Conservation (phyloP, 441 rosid genomes). For the Capsella rubella region DNA sequence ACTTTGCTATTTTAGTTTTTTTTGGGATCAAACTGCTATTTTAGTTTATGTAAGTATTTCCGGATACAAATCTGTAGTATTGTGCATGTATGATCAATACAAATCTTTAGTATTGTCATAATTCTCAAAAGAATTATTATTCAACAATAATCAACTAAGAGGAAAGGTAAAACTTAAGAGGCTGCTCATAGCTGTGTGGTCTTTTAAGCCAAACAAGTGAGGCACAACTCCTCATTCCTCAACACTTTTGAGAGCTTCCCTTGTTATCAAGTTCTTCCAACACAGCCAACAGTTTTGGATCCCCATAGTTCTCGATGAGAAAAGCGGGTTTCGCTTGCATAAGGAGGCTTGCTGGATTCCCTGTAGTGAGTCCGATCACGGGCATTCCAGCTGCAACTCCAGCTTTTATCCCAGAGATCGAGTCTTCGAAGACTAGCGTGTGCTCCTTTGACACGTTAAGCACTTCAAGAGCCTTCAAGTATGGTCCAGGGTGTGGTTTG, state of each 20-base stretch:
- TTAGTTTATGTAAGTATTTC: not conserved
- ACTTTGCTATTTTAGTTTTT: too few species aligned
- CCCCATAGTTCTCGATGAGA: slow-evolving; percentile 75
- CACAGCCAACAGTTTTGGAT: slow-evolving; percentile 79
- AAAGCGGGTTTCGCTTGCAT: slow-evolving; percentile 81
- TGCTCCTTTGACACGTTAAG: slow-evolving; percentile 86
- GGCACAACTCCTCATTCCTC: slow-evolving; percentile 10
- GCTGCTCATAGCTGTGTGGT: slow-evolving; percentile 21
- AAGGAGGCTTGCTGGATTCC: slow-evolving; percentile 70
- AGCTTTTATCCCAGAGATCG: slow-evolving; percentile 86
- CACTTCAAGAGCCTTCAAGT: slow-evolving; percentile 79
- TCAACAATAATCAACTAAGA: slow-evolving; percentile 16
- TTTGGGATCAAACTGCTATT: too few species aligned
- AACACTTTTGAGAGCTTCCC: slow-evolving; percentile 27
- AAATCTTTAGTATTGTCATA: not conserved
- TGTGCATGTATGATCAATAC: not conserved
- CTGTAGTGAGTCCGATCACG: slow-evolving; percentile 79
- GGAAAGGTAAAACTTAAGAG: slow-evolving; percentile 8
- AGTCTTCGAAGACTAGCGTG: slow-evolving; percentile 83
- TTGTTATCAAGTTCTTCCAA: slow-evolving; percentile 69
- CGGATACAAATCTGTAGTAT: not conserved
- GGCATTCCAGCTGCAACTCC: slow-evolving; percentile 98
- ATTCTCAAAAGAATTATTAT: slow-evolving; percentile 27
- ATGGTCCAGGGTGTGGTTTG: slow-evolving; percentile 89
- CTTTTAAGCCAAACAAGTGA: slow-evolving; percentile 6